Evolutionary conservation across 345 rosid genomes (phyloP).

Genomic region (Eucalyptus regnans): DNA sequence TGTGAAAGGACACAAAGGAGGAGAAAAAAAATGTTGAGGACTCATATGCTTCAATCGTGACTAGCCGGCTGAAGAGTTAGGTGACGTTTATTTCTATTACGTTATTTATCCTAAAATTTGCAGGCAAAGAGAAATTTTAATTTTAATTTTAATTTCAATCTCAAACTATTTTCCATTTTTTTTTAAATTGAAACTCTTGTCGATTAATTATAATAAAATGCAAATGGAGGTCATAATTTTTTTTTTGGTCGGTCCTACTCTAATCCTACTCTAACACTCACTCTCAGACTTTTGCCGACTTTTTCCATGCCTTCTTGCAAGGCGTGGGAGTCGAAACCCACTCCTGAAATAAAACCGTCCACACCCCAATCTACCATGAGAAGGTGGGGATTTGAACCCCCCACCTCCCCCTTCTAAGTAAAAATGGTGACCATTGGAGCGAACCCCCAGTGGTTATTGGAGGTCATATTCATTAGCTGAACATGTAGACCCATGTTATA

Average conservation of each 20-base stretch:
- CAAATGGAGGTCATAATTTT: neutral
- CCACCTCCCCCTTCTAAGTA: too few relatives aligned
- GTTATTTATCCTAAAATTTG: neutral
- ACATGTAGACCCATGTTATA: neutral
- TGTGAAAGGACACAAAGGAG: neutral
- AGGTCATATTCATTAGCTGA: neutral
- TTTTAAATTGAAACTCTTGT: neutral
- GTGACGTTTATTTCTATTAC: neutral
- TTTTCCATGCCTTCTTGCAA: too few relatives aligned
- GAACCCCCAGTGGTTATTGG: too few relatives aligned
- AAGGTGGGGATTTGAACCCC: too few relatives aligned
- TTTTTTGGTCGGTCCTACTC: too few relatives aligned
- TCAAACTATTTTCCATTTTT: neutral
- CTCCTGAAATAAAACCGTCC: too few relatives aligned
- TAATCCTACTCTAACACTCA: too few relatives aligned
- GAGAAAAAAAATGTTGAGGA: neutral
- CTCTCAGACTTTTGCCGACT: too few relatives aligned
- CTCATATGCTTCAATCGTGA: neutral
- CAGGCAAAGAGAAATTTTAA: neutral
- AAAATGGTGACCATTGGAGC: fast-evolving
- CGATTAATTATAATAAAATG: neutral
- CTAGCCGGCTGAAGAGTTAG: neutral
- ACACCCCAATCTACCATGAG: too few relatives aligned
- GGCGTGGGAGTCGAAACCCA: too few relatives aligned
- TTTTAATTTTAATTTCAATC: neutral